Conservation (phyloP, 495 filamentous ascomycete species). For the Jackrogersella minutella region DNA sequence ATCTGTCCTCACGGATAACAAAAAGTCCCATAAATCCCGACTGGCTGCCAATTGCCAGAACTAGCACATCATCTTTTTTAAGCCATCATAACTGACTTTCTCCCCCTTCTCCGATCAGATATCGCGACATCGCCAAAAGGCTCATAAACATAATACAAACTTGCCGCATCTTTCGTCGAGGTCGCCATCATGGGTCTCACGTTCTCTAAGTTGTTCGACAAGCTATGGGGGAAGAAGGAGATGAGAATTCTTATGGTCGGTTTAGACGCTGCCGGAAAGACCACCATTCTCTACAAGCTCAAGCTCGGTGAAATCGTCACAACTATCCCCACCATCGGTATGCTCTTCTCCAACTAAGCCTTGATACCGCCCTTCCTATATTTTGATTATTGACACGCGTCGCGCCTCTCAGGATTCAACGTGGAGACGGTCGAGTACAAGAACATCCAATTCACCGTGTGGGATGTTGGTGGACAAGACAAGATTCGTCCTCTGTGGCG, state of each 20-base stretch:
- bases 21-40: slow-evolving; percentile 38
- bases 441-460: slow-evolving; percentile 99
- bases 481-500: slow-evolving; percentile 99
- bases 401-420: slow-evolving; percentile 81
- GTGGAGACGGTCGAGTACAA: slow-evolving; percentile 99
- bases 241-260: slow-evolving; percentile 99
- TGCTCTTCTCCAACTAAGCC: slow-evolving; percentile 50
- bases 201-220: slow-evolving; percentile 92
- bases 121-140: slow-evolving; percentile 30
- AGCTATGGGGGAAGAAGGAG: slow-evolving; percentile 98
- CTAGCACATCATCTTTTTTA: slow-evolving; percentile 30
- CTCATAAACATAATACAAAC: slow-evolving; percentile 38
- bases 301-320: slow-evolving; percentile 99
- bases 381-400: slow-evolving; percentile 44
- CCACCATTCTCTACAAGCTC: slow-evolving; percentile 99
- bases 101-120: slow-evolving; percentile 21
- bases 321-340: slow-evolving; percentile 99
- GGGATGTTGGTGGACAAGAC: slow-evolving; percentile 99
- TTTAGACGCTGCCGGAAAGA: slow-evolving; percentile 99
- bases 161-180: slow-evolving; percentile 25
- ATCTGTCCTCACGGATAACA: slow-evolving; percentile 41
- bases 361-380: slow-evolving; percentile 1
- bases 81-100: slow-evolving; percentile 33
- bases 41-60: slow-evolving; percentile 33
- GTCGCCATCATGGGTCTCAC: slow-evolving; percentile 89